Base-by-base conservation (phyloP, 192 early-diverging fungal species). In the Linnemannia hyalina region DNA sequence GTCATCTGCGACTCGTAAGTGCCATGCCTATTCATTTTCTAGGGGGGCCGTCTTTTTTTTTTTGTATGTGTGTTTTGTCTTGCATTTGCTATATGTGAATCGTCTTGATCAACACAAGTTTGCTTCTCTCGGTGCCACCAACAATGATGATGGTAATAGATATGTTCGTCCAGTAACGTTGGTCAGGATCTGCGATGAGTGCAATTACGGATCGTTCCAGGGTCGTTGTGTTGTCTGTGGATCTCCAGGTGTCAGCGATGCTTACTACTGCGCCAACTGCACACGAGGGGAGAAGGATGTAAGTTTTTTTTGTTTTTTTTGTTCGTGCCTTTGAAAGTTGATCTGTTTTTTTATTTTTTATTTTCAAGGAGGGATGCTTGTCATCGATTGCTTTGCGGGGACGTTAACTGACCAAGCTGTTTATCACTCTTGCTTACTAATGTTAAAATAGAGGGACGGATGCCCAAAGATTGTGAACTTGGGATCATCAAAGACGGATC, bases 401-500 rank as follows among this genome's bases (percentile, higher is more conserved):
- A 4, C 6, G 13, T 15, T 32, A 52, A 52, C 72, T 70, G 69
- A 52, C 26, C n/a, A 5, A 8, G 3, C 55, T 35, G 6, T 46
- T 32, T 63, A 1, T 42, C 35, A 44, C 6, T 73, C 4, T n/a
- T 44, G 32, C 47, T 20, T 16, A 74, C 13, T 49, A 8, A 49
- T 32, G 13, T 47, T 22, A 29, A 29, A 73, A 47, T 83, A 95
- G 93, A 92, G 98, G 49, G 98, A 99, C 82, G 98, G 98, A 15
- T 99, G 98, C 82, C 98, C 98, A 72, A 98, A 98, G 89, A 98
- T 99, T 90, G 93, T 99, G n/a, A 99, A 99, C 88, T 82, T 99
- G 35, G 98, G 98, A 57, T 94, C 94, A 44, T 95, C 95, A 44
- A 97, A 97, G 82, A 96, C 96, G 55, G 97, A 97, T 90, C 85